phyloP scores from a whole-genome alignment of 202 grass and related monocot genomes.

The Setaria italica region DNA sequence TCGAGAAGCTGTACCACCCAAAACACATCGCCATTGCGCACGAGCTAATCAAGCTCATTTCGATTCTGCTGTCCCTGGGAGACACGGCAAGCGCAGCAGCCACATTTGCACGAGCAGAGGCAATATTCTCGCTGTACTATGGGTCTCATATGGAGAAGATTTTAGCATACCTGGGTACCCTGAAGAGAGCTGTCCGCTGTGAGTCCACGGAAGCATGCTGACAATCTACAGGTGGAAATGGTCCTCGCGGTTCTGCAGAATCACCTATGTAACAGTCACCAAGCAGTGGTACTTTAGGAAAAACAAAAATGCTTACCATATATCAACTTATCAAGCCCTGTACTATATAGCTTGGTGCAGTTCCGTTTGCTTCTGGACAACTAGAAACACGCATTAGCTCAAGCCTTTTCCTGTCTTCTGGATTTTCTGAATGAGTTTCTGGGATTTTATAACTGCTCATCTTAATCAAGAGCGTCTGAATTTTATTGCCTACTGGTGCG shows the following conservation, averaged over 20 bases:
- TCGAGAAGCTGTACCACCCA: constrained; percentile 79
- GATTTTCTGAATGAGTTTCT: not conserved
- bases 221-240: not conserved
- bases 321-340: not conserved
- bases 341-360: not conserved
- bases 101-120: constrained; percentile 58
- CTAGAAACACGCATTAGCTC: not conserved
- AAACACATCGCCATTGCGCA: constrained; percentile 83
- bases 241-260: not conserved
- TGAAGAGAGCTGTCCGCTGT: constrained; percentile 46
- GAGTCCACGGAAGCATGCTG: not conserved
- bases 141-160: constrained; percentile 58
- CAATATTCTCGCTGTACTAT: constrained; percentile 77
- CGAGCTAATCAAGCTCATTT: constrained; percentile 79
- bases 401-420: constrained; percentile 6
- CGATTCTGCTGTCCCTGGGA: constrained; percentile 67
- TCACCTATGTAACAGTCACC: not conserved
- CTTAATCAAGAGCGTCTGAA: not conserved
- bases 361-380: not conserved
- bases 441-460: not conserved
- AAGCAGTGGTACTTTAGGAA: too few species aligned
- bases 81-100: constrained; percentile 36
- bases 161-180: constrained; percentile 66
- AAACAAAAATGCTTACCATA: not conserved
- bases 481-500: not conserved